Evolutionary conservation across 2,329 filamentous ascomycete genomes (phyloP), one percentile per base, ranked within the genome.

Genomic region (Fusarium coicis): DNA sequence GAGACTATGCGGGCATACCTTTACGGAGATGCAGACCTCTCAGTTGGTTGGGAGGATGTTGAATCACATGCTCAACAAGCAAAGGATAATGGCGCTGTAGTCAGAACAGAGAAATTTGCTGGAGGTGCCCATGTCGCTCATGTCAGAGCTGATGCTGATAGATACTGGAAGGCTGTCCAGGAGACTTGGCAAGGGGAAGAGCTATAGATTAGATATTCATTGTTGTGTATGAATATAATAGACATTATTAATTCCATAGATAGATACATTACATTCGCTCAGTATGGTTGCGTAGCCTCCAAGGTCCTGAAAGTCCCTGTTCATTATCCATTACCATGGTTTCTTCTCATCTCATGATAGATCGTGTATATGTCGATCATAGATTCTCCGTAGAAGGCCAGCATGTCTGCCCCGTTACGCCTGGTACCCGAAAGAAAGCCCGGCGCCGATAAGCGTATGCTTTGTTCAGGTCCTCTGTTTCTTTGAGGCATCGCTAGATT

Each of bases 121-220:
- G 81, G 82, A 40, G 87, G 84, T 8, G 79, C 80, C 30, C 88
- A 90, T 77, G 87, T 90, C 30, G 83, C 86, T 23, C 87, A 88
- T 66, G 82, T 83, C 64, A 83, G 84, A 67, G 74, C 75, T 1
- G 85, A 89, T 65, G 78, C 79, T 32, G 77, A 80, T 50, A 80
- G 87, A 61, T 90, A 90, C 74, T 90, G 88, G 88, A 73, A 70
- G 9, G 77, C 83, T 26, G 81, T 89, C 6, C 82, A 74, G 44
- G 81, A 85, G 62, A 82, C 83, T 2, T 90, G 87, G 87, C 77
- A 82, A 40, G 81, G 78, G 7, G 60, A 61, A 34, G 21, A 12
- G n/a, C 26, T 30, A 28, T 47, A 28, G 26, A 23, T 32, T 34
- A 40, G 34, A 19, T 19, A 19, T 16, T 59, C 43, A 28, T 19